Evolutionary conservation across 1,284 basidiomycete species (phyloP).

Genomic region (Golubevia sp.): DNA sequence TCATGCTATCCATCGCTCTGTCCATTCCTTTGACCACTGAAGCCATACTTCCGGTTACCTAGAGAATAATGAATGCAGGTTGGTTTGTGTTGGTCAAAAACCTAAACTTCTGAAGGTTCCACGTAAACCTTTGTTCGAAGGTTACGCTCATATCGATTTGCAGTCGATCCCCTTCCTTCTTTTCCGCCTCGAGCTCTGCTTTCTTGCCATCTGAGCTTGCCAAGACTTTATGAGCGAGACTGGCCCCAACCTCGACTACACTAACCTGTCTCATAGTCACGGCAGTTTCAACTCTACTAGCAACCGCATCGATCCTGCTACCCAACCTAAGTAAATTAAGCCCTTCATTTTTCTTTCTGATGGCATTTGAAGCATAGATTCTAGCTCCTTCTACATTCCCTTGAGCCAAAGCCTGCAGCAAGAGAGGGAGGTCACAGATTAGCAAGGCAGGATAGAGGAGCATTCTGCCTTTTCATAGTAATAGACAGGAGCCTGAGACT

Average conservation of each 20-base stretch:
- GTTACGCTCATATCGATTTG: too few relatives aligned
- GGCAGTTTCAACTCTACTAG: conserved; percentile 96
- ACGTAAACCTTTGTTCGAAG: too few relatives aligned
- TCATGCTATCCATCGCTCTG: conserved; percentile 99
- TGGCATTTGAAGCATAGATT: conserved; percentile 98
- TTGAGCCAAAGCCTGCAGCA: conserved; percentile 83
- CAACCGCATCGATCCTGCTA: conserved; percentile 86
- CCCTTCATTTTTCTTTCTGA: conserved; percentile 95
- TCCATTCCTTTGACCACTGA: conserved; percentile 98
- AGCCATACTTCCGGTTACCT: conserved; percentile 85
- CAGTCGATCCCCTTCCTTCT: background rate
- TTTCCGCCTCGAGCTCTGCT: background rate
- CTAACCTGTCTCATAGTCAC: conserved; percentile 83
- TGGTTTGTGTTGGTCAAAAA: too few relatives aligned
- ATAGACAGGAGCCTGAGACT: too few relatives aligned
- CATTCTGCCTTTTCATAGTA: too few relatives aligned
- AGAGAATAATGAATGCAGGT: background rate
- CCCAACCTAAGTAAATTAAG: conserved; percentile 73
- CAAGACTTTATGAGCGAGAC: too few relatives aligned
- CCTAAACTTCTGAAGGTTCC: too few relatives aligned
- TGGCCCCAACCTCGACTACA: background rate
- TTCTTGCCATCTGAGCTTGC: background rate
- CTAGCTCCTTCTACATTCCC: conserved; percentile 97
- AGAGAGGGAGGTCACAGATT: background rate
- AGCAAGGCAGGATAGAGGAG: background rate